Conservation (phyloP, 306 rosid genomes). For the Oemleria cerasiformis region DNA sequence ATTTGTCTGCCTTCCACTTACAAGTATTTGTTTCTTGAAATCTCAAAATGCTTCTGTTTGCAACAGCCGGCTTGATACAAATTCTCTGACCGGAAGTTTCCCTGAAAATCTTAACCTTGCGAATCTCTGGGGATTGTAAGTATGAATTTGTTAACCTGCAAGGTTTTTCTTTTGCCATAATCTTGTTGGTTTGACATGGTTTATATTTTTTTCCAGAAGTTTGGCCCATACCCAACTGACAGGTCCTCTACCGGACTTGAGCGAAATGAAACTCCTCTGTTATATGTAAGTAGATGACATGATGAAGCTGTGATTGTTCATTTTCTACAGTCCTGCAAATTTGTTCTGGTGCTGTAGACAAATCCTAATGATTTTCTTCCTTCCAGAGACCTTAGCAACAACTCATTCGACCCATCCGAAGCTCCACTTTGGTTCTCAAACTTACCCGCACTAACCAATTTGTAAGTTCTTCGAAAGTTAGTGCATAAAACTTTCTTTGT, state of each 20-base stretch:
- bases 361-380: too few species aligned
- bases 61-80: conserved; percentile 79
- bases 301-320: too few species aligned
- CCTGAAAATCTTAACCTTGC: conserved; percentile 75
- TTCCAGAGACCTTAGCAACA: conserved; percentile 81
- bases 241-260: conserved; percentile 76
- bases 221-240: conserved; percentile 59
- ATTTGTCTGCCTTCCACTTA: conserved; percentile 1
- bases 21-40: conserved; percentile 7
- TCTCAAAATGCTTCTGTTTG: conserved; percentile 17
- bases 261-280: conserved; percentile 55
- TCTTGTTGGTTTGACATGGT: neutral
- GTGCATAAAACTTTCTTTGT: neutral
- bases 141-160: too few species aligned
- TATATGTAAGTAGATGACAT: conserved; percentile 63
- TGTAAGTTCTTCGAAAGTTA: conserved; percentile 61
- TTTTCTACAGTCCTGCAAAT: too few species aligned
- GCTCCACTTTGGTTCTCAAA: conserved; percentile 72
- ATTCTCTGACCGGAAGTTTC: conserved; percentile 56
- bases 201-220: conserved; percentile 46
- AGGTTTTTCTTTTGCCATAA: neutral
- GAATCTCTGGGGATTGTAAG: conserved; percentile 70
- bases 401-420: conserved; percentile 62
- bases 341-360: too few species aligned
- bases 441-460: conserved; percentile 61